Conservation (phyloP, 2,329 filamentous ascomycete species). For the Dryadomyces quercus-mongolicae region DNA sequence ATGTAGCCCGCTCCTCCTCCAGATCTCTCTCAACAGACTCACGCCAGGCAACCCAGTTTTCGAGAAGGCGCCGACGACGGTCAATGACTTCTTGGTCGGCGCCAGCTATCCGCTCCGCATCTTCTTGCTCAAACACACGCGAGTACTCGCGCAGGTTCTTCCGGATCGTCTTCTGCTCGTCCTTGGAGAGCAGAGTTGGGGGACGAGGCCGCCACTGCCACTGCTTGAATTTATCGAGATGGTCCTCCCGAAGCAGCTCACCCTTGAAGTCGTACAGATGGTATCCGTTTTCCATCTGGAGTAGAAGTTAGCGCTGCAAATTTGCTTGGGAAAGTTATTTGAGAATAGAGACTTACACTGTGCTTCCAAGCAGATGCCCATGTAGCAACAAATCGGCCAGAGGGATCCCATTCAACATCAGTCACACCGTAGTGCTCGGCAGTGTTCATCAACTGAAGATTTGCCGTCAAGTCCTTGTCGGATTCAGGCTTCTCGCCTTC, state of each 20-base stretch:
- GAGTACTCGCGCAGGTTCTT: slow-evolving; percentile 98
- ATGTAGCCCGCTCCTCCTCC: slow-evolving; percentile 54
- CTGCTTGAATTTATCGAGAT: slow-evolving; percentile 95
- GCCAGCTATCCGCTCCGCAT: slow-evolving; percentile 83
- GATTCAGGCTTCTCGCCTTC: slow-evolving; percentile 91
- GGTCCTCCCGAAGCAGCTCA: slow-evolving; percentile 77
- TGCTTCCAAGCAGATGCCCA: slow-evolving; percentile 96
- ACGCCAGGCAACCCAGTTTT: slow-evolving; percentile 85
- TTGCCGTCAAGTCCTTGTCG: slow-evolving; percentile 89
- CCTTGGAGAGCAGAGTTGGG: slow-evolving; percentile 80
- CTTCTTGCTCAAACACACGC: slow-evolving; percentile 88
- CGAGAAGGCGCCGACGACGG: slow-evolving; percentile 65
- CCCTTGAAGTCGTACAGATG: slow-evolving; percentile 97
- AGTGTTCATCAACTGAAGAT: slow-evolving; percentile 87
- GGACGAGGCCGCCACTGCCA: slow-evolving; percentile 90
- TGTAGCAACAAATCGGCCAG: slow-evolving; percentile 84
- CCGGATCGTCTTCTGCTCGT: slow-evolving; percentile 94
- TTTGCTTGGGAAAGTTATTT: background rate
- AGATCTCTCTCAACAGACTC: slow-evolving; percentile 60
- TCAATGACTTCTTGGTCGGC: slow-evolving; percentile 93
- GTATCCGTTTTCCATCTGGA: slow-evolving; percentile 96
- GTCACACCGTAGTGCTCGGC: slow-evolving; percentile 96
- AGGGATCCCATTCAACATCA: slow-evolving; percentile 96
- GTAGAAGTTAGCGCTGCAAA: background rate
- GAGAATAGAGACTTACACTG: slow-evolving; percentile 49